These are phyloP conservation scores for Hanseniaspora gamundiae DNA, from an alignment of 1,139 yeast genomes.

Conservation along the genomic window DNA sequence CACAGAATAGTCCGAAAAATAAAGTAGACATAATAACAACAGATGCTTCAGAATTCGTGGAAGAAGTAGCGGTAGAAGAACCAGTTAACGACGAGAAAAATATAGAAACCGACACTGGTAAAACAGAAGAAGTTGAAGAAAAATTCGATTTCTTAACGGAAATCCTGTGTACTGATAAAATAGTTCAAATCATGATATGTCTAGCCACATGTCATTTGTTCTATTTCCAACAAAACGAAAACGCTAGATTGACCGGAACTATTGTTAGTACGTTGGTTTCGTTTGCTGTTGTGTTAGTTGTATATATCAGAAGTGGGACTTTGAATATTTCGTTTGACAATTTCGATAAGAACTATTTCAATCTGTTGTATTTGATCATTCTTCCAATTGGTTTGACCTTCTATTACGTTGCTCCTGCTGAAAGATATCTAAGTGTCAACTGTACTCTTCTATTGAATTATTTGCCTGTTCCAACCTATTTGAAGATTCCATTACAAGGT, in stretches of 20 bases:
- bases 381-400: conserved; percentile 6
- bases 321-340: conserved; percentile 1
- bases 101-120: not conserved
- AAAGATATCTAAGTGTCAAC: conserved; percentile 4
- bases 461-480: conserved; percentile 5
- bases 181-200: conserved; percentile 5
- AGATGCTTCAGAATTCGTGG: too few species aligned
- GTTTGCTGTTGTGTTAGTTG: conserved; percentile 3
- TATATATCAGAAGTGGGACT: conserved; percentile 5
- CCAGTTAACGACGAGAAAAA: not conserved
- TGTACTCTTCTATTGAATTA: conserved; percentile 7
- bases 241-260: not conserved
- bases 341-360: conserved; percentile 5
- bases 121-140: conserved; percentile 1
- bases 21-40: too few species aligned
- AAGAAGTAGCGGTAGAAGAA: too few species aligned
- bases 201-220: conserved; percentile 7
- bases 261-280: conserved; percentile 6
- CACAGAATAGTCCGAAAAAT: too few species aligned
- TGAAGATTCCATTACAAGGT: conserved; percentile 7
- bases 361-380: conserved; percentile 4
- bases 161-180: conserved; percentile 7
- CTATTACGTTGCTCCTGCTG: conserved; percentile 2
- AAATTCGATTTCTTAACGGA: conserved; percentile 7
- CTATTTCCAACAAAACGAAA: conserved; percentile 5